A percentile compares a stretch with the other conserved stretches of the same genome.
Evolutionary conservation across 2,329 filamentous ascomycete species (phyloP).

Genomic region (Elsinoe perseae): DNA sequence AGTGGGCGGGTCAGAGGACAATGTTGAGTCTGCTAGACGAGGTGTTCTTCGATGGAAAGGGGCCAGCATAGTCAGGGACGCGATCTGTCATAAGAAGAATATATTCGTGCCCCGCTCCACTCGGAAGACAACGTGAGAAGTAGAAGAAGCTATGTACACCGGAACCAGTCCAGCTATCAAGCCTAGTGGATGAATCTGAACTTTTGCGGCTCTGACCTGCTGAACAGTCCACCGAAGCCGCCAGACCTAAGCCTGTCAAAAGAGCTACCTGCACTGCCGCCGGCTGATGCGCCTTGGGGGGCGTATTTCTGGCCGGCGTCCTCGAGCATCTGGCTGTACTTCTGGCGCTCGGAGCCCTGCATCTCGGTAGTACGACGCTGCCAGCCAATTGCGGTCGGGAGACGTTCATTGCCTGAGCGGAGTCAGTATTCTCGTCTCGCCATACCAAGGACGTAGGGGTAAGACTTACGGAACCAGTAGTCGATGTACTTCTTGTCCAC

Average conservation of each 20-base stretch:
- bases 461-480: constrained; percentile 11
- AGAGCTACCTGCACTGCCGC: background rate
- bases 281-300: background rate
- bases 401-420: background rate
- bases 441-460: background rate
- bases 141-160: background rate
- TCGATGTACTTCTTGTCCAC: constrained; percentile 12
- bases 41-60: constrained; percentile 7
- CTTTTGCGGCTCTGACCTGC: background rate
- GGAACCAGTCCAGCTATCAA: background rate
- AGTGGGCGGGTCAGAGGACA: constrained; percentile 35
- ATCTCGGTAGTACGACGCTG: constrained; percentile 9
- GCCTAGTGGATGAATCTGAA: background rate
- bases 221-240: background rate
- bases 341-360: constrained; percentile 9
- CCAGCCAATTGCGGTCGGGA: constrained; percentile 10
- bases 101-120: background rate
- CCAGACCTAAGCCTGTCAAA: background rate
- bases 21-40: constrained; percentile 16
- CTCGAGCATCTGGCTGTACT: constrained; percentile 6
- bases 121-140: background rate
- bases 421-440: too few species aligned
- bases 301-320: constrained; percentile 1
- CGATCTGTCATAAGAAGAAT: background rate
- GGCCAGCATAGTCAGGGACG: background rate